Evolutionary conservation across 306 rosid genomes (phyloP).

Genomic region (Cyamopsis tetragonoloba): DNA sequence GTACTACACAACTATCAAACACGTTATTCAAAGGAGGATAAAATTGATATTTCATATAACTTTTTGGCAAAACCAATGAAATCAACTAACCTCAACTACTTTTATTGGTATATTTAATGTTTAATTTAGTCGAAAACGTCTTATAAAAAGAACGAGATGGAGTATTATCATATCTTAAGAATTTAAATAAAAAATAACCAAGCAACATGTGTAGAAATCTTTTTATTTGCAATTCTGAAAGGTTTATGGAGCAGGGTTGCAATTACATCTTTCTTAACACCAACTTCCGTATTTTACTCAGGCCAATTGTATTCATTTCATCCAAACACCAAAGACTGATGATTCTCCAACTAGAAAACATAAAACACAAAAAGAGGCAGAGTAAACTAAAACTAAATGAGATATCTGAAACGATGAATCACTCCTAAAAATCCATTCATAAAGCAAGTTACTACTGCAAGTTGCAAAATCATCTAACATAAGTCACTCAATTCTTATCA

Average conservation of each 20-base stretch:
- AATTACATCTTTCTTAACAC: neutral
- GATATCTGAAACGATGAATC: neutral
- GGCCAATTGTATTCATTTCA: slow-evolving; percentile 8
- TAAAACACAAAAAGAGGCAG: neutral
- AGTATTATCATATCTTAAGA: neutral
- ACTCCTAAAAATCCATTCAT: neutral
- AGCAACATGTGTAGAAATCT: neutral
- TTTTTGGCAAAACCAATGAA: no score
- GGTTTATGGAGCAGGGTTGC: neutral
- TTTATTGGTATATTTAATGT: no score
- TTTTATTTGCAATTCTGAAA: slow-evolving; percentile 3
- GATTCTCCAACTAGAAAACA: neutral
- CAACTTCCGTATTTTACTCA: neutral
- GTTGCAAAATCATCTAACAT: neutral
- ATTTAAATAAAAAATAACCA: slow-evolving; percentile 10
- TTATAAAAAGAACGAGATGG: no score
- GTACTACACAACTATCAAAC: no score
- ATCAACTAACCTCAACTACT: no score
- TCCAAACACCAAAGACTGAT: neutral
- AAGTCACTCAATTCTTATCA: neutral
- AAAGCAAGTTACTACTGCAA: neutral
- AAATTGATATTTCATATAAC: no score
- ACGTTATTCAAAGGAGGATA: no score
- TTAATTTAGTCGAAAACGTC: no score
- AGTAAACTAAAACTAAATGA: neutral